These are phyloP conservation scores for Leptodontidium sp. DNA, from an alignment of 2,329 filamentous ascomycete species.

Conservation along the genomic window DNA sequence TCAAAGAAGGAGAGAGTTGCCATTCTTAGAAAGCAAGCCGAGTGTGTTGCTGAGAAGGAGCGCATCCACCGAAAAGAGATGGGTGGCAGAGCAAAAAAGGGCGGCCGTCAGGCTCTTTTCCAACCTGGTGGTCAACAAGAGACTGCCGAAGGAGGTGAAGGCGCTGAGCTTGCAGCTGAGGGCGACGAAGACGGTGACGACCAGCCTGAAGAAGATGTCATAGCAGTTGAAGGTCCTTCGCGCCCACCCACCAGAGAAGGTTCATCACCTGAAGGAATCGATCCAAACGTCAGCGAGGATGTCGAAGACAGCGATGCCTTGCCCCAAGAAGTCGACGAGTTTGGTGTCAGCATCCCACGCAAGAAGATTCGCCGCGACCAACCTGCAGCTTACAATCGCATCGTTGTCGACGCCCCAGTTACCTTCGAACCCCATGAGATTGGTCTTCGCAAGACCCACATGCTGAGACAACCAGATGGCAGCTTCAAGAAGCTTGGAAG, in stretches of 20 bases:
- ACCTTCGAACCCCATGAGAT: slow-evolving; percentile 44
- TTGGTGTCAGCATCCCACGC: slow-evolving; percentile 41
- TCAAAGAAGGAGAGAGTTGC: slow-evolving; percentile 26
- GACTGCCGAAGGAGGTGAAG: slow-evolving; percentile 15
- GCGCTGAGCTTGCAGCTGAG: slow-evolving; percentile 16
- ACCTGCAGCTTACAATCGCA: slow-evolving; percentile 18
- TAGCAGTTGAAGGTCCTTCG: slow-evolving; percentile 10
- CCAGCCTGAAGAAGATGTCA: slow-evolving; percentile 17
- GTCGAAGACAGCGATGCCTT: slow-evolving; percentile 37
- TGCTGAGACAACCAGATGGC: slow-evolving; percentile 35
- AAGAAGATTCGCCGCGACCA: slow-evolving; percentile 30
- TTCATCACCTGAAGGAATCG: slow-evolving; percentile 16
- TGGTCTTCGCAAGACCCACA: slow-evolving; percentile 41
- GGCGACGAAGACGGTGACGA: slow-evolving; percentile 25
- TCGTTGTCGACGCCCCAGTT: slow-evolving; percentile 29
- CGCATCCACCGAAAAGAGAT: slow-evolving; percentile 4
- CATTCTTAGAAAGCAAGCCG: slow-evolving; percentile 20
- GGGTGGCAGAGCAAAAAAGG: slow-evolving; percentile 17
- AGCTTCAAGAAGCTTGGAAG: slow-evolving; percentile 37
- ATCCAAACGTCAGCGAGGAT: slow-evolving; percentile 31
- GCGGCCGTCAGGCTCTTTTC: slow-evolving; percentile 23
- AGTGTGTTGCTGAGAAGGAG: slow-evolving; percentile 21
- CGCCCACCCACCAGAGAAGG: slow-evolving; percentile 15
- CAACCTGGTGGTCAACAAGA: slow-evolving; percentile 13
- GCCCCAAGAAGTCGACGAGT: slow-evolving; percentile 41